Percentiles rank a stretch among this genome's conserved stretches.
phyloP scores from a whole-genome alignment of 1,284 basidiomycete genomes.

The Rhodofomes roseus region DNA sequence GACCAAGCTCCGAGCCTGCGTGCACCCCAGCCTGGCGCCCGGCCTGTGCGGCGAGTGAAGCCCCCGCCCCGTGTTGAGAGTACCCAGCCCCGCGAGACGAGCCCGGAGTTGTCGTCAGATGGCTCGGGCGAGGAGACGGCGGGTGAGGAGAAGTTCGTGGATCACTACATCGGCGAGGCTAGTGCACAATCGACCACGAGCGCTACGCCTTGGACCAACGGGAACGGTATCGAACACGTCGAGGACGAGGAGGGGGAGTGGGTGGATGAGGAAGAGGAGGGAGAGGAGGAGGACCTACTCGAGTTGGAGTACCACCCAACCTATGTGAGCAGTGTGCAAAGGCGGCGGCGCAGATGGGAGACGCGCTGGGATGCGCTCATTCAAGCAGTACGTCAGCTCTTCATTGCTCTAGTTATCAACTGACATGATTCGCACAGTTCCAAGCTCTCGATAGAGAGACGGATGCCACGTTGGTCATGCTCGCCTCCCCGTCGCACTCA shows the following conservation, averaged over 20 bases:
- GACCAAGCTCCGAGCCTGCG: conserved; percentile 35
- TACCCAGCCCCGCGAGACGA: conserved; percentile 76
- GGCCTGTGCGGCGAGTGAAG: conserved; percentile 35
- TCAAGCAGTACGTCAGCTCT: conserved; percentile 51
- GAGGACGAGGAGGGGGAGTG: conserved; percentile 51
- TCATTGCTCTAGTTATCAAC: not conserved
- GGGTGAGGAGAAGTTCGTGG: conserved; percentile 49
- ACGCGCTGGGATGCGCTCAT: conserved; percentile 67
- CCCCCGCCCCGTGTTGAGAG: conserved; percentile 74
- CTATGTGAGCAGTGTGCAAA: conserved; percentile 61
- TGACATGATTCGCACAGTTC: conserved; percentile 46
- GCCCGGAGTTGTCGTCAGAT: conserved; percentile 58
- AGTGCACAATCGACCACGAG: conserved; percentile 24
- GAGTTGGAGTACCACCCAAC: conserved; percentile 74
- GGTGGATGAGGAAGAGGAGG: conserved; percentile 71
- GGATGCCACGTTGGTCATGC: conserved; percentile 67
- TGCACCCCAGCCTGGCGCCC: conserved; percentile 26
- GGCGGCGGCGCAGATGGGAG: conserved; percentile 67
- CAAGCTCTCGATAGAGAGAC: conserved; percentile 75
- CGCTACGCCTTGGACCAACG: conserved; percentile 11
- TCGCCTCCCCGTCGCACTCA: conserved; percentile 70
- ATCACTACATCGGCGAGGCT: conserved; percentile 31
- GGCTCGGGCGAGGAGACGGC: conserved; percentile 50
- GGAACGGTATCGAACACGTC: conserved; percentile 11
- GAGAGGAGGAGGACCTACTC: conserved; percentile 63